Base-by-base conservation (phyloP, 148 eudicot species). In the Rhododendron vialii region DNA sequence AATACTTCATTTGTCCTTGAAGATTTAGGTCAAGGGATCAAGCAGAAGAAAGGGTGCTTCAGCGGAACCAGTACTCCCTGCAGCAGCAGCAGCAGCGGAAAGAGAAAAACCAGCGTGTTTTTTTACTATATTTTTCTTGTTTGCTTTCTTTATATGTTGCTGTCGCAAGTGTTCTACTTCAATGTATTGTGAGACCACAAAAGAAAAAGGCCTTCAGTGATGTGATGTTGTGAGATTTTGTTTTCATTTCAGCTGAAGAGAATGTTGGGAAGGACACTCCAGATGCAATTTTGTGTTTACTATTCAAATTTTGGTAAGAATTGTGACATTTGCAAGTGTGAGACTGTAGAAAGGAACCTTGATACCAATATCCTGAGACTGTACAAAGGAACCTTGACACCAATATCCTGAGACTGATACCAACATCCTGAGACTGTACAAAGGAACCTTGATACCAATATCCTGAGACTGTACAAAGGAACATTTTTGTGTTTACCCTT, bases 41-140 rank as follows among this genome's bases (percentile, higher is more conserved):
- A 90, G 87, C 98, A 95, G 89, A 92, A 88, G 90, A 85, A 88
- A 76, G 98, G 98, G 71, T 95, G 98, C 85, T 95, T 88, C 75
- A 95, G 98, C 79, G 98, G 98, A 83, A 88, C 90, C 33, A 89
- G 90, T 38, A 22, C 67, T 53, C 85, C 91, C 78, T 95, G 98
- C 85, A 95, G 89, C 83, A 65, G 98, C 85, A 95, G 89, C 83
- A 65, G 74, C 83, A 57, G 74, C 63, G 91, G 87, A 53, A 65
- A 45, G 35, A 86, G 81, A 83, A 73, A 15, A 45, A 80, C 76
- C 78, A 45, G 59, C 36, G 26, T 75, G 75, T 26, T 55, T 75
- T 75, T 75, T 14, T 22, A 57, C 28, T 7, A 55, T 28, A 50
- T 53, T 57, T 75, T 82, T 12, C 0, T 13, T 8, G 7, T 20